Base-by-base conservation (phyloP, 1,284 basidiomycete species). In the Ustilago curta region DNA sequence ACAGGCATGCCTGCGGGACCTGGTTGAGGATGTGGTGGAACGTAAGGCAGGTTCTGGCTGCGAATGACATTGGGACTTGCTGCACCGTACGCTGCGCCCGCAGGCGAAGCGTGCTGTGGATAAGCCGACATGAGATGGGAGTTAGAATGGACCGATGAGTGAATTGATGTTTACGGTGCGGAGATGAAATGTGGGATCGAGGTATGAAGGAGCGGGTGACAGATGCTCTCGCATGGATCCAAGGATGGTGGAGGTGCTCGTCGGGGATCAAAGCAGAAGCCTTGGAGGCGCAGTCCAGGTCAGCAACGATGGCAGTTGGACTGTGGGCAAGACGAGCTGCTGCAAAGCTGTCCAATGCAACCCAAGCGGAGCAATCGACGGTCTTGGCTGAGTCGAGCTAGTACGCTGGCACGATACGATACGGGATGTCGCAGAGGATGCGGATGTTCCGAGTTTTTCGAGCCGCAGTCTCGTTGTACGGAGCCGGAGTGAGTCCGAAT, bases 121-220 rank as follows among this genome's bases (percentile, higher is more conserved):
- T 70, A 70, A 16, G 62, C 60, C 47, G 55, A 61, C 58, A 70
- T 70, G 61, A 54, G 62, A 43, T 39, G 53, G 43, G 53, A 65
- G 61, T 23, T 23, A 12, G 53, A 23, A 18, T 18, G 53, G 29
- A 18, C 8, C 29, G 6, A 25, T 18, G 19, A 44, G 45, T 39
- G 53, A 57, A 47, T 50, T 45, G 65, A 29, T 43, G 53, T 25
- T 16, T 35, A 40, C 19, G 18, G 40, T 21, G 40, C 14, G 21
- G 40, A 63, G 66, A 69, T 69, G 66, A 69, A 69, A 69, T 63
- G 66, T 69, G 56, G 60, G 66, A 59, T 53, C 21, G 25, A 35
- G 25, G 48, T 16, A 23, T 37, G 18, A 48, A 57, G 19, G 18
- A n/a, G 19, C 23, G 45, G 45, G 6, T n/a, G 27, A 14, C n/a